These are phyloP conservation scores for Carex arenaria DNA, from an alignment of 202 grass and related monocot genomes.

Conservation along the genomic window DNA sequence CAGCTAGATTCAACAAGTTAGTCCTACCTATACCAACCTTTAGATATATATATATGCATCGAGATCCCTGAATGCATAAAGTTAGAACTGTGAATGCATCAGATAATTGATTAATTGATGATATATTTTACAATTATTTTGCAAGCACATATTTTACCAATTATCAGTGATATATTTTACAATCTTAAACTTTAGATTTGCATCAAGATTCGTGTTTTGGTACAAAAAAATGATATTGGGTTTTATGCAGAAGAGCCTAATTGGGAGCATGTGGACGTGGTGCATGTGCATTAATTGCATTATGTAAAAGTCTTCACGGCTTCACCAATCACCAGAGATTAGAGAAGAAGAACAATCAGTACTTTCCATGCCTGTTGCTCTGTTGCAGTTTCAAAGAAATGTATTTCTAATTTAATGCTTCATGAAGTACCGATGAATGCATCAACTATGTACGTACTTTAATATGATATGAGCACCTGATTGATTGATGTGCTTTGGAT, in stretches of 20 bases:
- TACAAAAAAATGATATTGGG: neutral
- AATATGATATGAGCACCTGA: neutral
- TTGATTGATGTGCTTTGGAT: neutral
- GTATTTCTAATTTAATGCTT: neutral
- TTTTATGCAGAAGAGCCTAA: conserved; percentile 16
- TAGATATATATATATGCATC: neutral
- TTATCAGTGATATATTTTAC: neutral
- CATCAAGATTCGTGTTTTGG: too few relatives aligned
- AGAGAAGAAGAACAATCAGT: neutral
- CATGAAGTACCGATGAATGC: neutral
- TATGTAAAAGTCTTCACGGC: neutral
- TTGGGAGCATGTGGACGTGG: conserved; percentile 16
- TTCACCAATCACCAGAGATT: neutral
- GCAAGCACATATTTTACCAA: neutral
- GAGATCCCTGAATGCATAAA: neutral
- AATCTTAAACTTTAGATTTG: too few relatives aligned
- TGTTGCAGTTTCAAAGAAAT: neutral
- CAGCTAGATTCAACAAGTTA: neutral
- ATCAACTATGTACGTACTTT: neutral
- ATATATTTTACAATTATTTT: neutral
- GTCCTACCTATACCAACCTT: neutral
- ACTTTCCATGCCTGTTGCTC: neutral
- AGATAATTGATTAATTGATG: neutral
- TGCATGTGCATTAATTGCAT: conserved; percentile 14
- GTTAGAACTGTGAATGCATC: neutral